Base-by-base conservation (phyloP, 208 protist species). In the Acanthamoeba sp. region DNA sequence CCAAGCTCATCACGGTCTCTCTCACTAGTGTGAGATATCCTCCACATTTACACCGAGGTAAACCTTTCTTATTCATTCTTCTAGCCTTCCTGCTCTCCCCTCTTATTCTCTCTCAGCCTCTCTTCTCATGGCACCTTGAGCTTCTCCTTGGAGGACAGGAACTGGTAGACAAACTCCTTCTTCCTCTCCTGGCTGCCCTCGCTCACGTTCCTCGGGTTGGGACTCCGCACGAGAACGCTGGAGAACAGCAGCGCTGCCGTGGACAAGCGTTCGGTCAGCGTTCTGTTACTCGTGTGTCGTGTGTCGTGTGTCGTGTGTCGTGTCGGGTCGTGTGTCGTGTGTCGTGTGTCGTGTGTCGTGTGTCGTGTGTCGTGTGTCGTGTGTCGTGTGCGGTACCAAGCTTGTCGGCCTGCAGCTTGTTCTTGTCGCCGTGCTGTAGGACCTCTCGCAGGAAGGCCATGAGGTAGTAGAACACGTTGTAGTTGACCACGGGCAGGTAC, bases 381-480 rank as follows among this genome's bases (percentile, higher is more conserved):
- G 50, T 0, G 38, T 14, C 1, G 38, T 0, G 38, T 3, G 34
- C 5, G 22, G 4, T 90, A 94, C 90, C 90, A 32, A 94, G 90
- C 32, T 94, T 59, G 36, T 94, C 90, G 69, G 48, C 90, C n/a
- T 78, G 71, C 42, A 94, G 40, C 34, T 85, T 85, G 40, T 94
- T 94, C 90, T 94, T 76, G 40, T 38, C 29, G 4, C 71, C 32
- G 38, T 94, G 90, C 2, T 89, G 90, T 14, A 97, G n/a, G 7
- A 96, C 73, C 66, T 97, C 96, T 1, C 80, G 40, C 27, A 97
- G 38, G 71, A 97, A 97, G 0, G 96, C 90, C 34, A 97, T 96
- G 4, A 97, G 34, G 85, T 97, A 97, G 66, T 95, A 94, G 50
- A 97, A 97, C 27, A 96, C 94, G 36, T 97, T 97, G 84, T 97